These are phyloP conservation scores for Acrocalymma vagum DNA, from an alignment of 2,329 filamentous ascomycete genomes.

Conservation along the genomic window DNA sequence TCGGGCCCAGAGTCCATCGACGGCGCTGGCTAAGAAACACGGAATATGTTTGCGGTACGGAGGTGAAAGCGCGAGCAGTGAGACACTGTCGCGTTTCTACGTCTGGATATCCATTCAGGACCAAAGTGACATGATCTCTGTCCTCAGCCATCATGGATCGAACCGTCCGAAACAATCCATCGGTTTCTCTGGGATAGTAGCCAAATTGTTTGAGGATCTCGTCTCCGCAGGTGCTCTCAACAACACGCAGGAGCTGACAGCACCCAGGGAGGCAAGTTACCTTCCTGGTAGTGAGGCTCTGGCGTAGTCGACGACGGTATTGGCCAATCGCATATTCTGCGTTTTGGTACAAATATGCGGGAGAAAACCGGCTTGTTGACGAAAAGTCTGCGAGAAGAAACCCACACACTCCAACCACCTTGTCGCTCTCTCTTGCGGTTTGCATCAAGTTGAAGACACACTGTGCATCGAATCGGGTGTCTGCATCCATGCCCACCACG, in stretches of 20 bases:
- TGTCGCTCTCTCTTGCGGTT: slow-evolving; percentile 1
- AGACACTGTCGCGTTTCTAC: slow-evolving; percentile 58
- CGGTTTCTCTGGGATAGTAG: slow-evolving; percentile 59
- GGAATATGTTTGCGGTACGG: slow-evolving; percentile 33
- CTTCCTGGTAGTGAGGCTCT: slow-evolving; percentile 59
- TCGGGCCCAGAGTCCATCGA: slow-evolving; percentile 59
- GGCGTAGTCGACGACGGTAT: slow-evolving; percentile 56
- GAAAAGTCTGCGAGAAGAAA: slow-evolving; percentile 61
- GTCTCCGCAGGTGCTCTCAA: slow-evolving; percentile 58
- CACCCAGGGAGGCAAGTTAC: slow-evolving; percentile 61
- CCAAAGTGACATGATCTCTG: slow-evolving; percentile 59
- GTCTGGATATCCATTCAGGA: slow-evolving; percentile 49
- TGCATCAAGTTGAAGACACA: slow-evolving; percentile 50
- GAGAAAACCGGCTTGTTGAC: slow-evolving; percentile 50
- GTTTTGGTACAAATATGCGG: slow-evolving; percentile 57
- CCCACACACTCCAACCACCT: slow-evolving; percentile 57
- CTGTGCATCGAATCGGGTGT: slow-evolving; percentile 57
- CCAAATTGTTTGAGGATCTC: slow-evolving; percentile 59
- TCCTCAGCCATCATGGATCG: slow-evolving; percentile 61
- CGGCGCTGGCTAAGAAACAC: slow-evolving; percentile 61
- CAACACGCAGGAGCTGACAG: slow-evolving; percentile 61
- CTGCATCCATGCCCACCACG: slow-evolving; percentile 35
- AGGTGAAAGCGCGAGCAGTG: slow-evolving; percentile 57
- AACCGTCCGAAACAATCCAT: slow-evolving; percentile 59
- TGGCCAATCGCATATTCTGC: slow-evolving; percentile 51